These are phyloP conservation scores for Alternaria gansuensis DNA, from an alignment of 2,329 filamentous ascomycete genomes.

Conservation along the genomic window DNA sequence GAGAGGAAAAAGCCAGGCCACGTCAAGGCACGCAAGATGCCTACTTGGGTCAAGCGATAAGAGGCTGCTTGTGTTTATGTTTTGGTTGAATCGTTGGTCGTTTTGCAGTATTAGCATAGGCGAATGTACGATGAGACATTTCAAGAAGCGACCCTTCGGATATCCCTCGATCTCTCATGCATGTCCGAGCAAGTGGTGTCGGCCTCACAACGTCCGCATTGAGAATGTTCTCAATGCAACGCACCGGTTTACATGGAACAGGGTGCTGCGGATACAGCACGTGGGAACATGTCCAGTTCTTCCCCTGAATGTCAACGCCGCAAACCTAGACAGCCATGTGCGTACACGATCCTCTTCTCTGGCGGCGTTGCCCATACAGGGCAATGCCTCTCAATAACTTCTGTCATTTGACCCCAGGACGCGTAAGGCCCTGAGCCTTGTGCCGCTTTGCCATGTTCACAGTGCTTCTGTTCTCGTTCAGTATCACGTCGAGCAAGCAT, in stretches of 20 bases:
- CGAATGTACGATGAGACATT: constrained; percentile 21
- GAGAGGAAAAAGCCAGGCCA: constrained; percentile 98
- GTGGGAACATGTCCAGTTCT: neutral
- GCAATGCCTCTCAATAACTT: constrained; percentile 1
- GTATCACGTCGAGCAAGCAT: constrained; percentile 28
- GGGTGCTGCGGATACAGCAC: neutral
- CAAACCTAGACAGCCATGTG: constrained; percentile 7
- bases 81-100: constrained; percentile 27
- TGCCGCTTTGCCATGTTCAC: constrained; percentile 11
- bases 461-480: constrained; percentile 20
- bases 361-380: neutral
- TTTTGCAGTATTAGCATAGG: constrained; percentile 27
- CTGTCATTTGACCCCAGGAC: neutral
- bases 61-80: constrained; percentile 38
- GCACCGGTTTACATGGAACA: neutral
- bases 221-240: neutral
- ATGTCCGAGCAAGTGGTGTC: neutral
- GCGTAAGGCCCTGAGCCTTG: constrained; percentile 12
- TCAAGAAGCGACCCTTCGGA: neutral
- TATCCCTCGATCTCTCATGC: neutral
- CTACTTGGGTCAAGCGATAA: constrained; percentile 91
- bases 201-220: constrained; percentile 1
- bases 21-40: constrained; percentile 97
- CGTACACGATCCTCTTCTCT: constrained; percentile 1
- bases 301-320: neutral